Base-by-base conservation (phyloP, 2,329 filamentous ascomycete species). In the Hypoxylon sp. region DNA sequence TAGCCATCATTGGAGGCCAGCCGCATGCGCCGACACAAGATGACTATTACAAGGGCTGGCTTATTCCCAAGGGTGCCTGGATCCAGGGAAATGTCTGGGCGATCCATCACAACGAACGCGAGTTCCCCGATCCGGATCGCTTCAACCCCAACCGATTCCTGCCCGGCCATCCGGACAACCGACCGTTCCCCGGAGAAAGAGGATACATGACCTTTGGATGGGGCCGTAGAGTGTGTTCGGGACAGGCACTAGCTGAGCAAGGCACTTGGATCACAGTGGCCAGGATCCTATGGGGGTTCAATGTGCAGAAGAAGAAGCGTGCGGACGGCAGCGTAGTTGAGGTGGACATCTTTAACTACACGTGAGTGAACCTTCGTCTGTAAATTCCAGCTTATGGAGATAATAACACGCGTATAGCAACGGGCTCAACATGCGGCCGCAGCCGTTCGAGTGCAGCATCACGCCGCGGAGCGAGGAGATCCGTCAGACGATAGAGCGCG, bases 231-330 rank as follows among this genome's bases (percentile, higher is more conserved):
- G 82, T 85, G 2, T 87, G 85, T 72, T 81, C 80, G 45, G 85
- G 85, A 24, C 74, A 85, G 71, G 83, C 80, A 2, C 76, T 89
- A 16, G 86, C 86, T 1, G 86, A 89, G 74, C 84, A 87, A 70
- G 85, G 86, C 4, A 85, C 85, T 0, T 88, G 85, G 80, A 82
- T 89, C 70, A 86, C 83, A 0, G 79, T 89, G 45, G 83, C 84
- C 7, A 77, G 86, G 12, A 70, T 88, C 26, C 77, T 89, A 5
- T 89, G 87, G 85, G 85, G 80, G 0, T 89, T 88, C 70, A 78
- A 80, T 57, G 83, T 88, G 11, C 73, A 78, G 63, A 79, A 77
- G 67, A 77, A 78, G 61, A 73, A 58, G 58, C 76, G 77, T 26
- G 42, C 74, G 0, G 62, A 76, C 28, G 84, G 84, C 0, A 80